Evolutionary conservation across 257 asterid species (phyloP).

Genomic region (Fraxinus americana): DNA sequence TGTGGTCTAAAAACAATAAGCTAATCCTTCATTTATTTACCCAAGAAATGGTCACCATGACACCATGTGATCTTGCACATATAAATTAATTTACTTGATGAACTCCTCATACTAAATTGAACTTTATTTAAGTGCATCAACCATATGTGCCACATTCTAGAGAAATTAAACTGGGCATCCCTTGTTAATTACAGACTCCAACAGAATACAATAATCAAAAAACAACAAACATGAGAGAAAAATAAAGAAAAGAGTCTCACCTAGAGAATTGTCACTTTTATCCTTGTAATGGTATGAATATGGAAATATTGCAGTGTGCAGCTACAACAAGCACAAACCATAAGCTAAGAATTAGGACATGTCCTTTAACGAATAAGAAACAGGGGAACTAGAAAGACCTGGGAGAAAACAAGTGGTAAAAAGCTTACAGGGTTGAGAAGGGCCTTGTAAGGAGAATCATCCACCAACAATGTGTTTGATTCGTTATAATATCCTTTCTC

Average conservation of each 20-base stretch:
- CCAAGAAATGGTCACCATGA: background rate
- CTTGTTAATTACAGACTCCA: background rate
- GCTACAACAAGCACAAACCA: slow-evolving; percentile 40
- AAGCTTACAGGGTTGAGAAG: slow-evolving; percentile 85
- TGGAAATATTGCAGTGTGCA: slow-evolving; percentile 81
- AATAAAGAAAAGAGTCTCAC: slow-evolving; percentile 36
- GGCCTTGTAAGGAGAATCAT: slow-evolving; percentile 98
- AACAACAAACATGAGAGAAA: background rate
- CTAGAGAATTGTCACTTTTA: slow-evolving; percentile 62
- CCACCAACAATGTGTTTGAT: slow-evolving; percentile 79
- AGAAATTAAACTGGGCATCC: background rate
- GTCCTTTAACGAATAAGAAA: slow-evolving; percentile 6
- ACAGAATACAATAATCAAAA: background rate
- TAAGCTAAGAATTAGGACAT: slow-evolving; percentile 20
- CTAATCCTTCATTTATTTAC: background rate
- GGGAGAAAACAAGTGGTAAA: background rate
- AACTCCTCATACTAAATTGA: background rate
- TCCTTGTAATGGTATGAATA: slow-evolving; percentile 46
- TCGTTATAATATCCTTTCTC: slow-evolving; percentile 72
- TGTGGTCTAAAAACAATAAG: background rate
- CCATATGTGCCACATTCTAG: background rate
- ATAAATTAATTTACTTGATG: background rate
- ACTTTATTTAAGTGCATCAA: background rate
- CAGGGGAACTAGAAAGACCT: background rate
- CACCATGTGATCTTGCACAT: background rate